A percentile compares a stretch with the other conserved stretches of the same genome.
Evolutionary conservation across 1,284 basidiomycete genomes (phyloP).

Genomic region (Ceratobasidium sp.): DNA sequence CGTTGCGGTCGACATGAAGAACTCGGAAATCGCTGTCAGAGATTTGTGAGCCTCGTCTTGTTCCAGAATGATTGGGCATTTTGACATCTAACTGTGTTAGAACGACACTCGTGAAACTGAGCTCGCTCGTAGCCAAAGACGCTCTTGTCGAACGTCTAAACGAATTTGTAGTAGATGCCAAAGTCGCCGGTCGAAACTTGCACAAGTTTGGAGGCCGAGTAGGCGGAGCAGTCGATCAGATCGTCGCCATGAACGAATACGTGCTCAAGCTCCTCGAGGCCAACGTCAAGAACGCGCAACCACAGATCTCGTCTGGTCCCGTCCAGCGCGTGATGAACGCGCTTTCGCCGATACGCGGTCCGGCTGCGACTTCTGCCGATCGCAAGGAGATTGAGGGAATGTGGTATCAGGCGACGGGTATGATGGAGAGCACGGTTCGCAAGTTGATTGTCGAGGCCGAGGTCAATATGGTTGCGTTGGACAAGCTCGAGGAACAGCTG

Average conservation of each 20-base stretch:
- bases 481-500: constrained; percentile 33
- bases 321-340: constrained; percentile 7
- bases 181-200: constrained; percentile 33
- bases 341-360: not conserved
- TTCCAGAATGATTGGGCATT: too few species aligned
- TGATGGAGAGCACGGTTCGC: constrained; percentile 27
- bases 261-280: constrained; percentile 32
- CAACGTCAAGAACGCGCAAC: constrained; percentile 1
- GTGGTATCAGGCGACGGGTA: constrained; percentile 26
- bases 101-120: constrained; percentile 35
- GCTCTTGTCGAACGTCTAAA: constrained; percentile 25
- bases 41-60: constrained; percentile 26
- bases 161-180: constrained; percentile 36
- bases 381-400: constrained; percentile 19
- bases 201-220: constrained; percentile 40
- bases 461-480: constrained; percentile 29
- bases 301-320: constrained; percentile 11
- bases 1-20: constrained; percentile 38
- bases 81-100: too few species aligned
- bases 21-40: constrained; percentile 37
- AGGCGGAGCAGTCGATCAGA: constrained; percentile 41
- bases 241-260: constrained; percentile 40
- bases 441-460: constrained; percentile 39
- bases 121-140: constrained; percentile 38
- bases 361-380: not conserved